Base-by-base conservation (phyloP, 176 grass and related monocot genomes). In the Dendrocalamus sinicus region DNA sequence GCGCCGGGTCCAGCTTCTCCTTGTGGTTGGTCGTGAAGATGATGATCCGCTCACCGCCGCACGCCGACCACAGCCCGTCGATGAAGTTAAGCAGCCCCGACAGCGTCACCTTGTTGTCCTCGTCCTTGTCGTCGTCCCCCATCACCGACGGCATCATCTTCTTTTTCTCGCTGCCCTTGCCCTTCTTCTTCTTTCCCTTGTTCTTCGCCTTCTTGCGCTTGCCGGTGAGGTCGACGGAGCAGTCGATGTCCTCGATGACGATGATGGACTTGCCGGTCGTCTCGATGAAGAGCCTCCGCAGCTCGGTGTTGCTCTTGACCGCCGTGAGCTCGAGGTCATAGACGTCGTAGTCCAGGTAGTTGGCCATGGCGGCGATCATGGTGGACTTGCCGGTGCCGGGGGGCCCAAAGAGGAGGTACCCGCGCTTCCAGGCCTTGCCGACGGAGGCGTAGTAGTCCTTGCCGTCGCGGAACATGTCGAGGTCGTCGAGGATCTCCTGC, bases 231-330 rank as follows among this genome's bases (percentile, higher is more conserved):
- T 94, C 90, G 2, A 94, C 50, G 0, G 94, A 96, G 87, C 91
- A 96, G 22, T 96, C 89, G 2, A 96, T 91, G 77, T 92, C 94
- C 70, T 91, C 89, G 54, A 96, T 88, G 41, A 96, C 94, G 40
- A 93, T 86, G 17, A 96, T 90, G 12, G 94, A 96, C 70, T 90
- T 92, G 59, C 92, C 85, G 0, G 83, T 90, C 0, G 92, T 97
- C 59, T 94, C 88, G 7, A 94, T 97, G 75, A 94, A 97, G 10
- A 48, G 47, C 47, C 47, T 11, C 47, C 47, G 47, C 10, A 48
- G 90, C 39, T 89, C 78, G 58, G 17, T 62, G 88, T 93, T 93
- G 70, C 30, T 32, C 30, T 32, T 32, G 30, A 32, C 30, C 30
- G 30, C 30, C 8, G 85, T 88, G 7, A 85, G 76, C 61, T 89